Evolutionary conservation across 345 rosid species (phyloP), one percentile per base, ranked within the genome.

Genomic region (Pelargonium nanum): DNA sequence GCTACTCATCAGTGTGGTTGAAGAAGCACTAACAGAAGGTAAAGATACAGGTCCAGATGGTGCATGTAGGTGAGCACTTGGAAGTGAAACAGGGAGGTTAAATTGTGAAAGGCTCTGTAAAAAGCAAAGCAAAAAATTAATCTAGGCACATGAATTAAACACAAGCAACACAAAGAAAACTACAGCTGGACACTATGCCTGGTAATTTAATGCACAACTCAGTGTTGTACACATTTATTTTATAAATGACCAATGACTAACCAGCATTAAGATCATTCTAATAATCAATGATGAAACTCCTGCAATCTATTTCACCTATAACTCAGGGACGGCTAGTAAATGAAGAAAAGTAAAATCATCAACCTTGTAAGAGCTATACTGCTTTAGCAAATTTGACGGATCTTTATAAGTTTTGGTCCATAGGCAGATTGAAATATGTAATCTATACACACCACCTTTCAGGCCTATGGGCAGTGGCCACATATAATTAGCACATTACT

Each of bases 21-120:
- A 78, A 63, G 89, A 60, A 71, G 80, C 66, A 70, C 81, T 80
- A 64, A 77, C 74, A 22, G 78, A 74, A 60, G 82, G 68, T 26
- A 84, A 67, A 55, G 83, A 65, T 60, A 78, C 85, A 22, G 80
- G 72, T 73, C 70, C 80, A 65, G 84, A 73, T 64, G 92, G 74
- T 21, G 82, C 83, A 65, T 72, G 70, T 60, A 85, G 65, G 60
- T 84, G 91, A 52, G 85, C 86, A 77, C 75, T 86, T 70, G 99
- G 72, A 75, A 84, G 85, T 26, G 97, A 82, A 68, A 84, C 97
- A 44, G 99, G 93, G 61, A 93, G 97, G 80, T 93, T 87, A 67
- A 93, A 93, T 69, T 93, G 99, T 44, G 97, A 93, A 65, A 93
- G 86, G 76, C 97, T 89, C 99, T 93, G 87, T 66, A 81, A 66